Base-by-base conservation (phyloP, 495 filamentous ascomycete species). In the Parachaetomium inaequale region DNA sequence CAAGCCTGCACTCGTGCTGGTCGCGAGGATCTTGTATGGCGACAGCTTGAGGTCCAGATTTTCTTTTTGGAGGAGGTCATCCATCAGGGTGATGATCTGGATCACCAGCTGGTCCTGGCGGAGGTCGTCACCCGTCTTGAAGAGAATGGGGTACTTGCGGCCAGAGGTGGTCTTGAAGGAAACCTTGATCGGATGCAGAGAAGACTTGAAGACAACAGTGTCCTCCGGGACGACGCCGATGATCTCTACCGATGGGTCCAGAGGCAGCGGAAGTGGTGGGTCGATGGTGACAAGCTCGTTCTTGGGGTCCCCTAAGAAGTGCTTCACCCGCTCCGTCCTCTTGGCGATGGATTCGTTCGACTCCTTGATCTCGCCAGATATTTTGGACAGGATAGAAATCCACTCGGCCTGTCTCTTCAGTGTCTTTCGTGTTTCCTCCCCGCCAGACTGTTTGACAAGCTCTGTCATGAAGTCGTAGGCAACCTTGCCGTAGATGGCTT, bases 61-160 rank as follows among this genome's bases (percentile, higher is more conserved):
- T 70, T 98, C 94, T 67, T 98, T 97, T 51, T 88, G 89, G 14
- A 99, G 84, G 17, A 99, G 87, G 29, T 92, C 89, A 68, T 99
- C 94, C 94, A 99, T 99, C 51, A 99, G 82, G 2, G 88, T 95
- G 72, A 99, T 96, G 67, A 98, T 97, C 64, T 99, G 94, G 63
- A 99, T 95, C 50, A 98, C 92, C 0, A 99, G 84, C 73, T 99
- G 94, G 68, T 99, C 94, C 75, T 99, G 94, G 0, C 94, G 89
- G 42, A 99, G 82, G 70, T 99, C 94, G 69, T 99, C 94, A 43
- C 94, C 94, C 4, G 92, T 92, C 74, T 99, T 99, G 83, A 98
- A 98, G 49, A 97, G 86, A 55, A 99, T 87, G 19, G 92, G 88
- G 72, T 98, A 98, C 62, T 87, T 88, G 42, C 80, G 78, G 4